Conservation (phyloP, 148 eudicot species). For the Talinum fruticosum region DNA sequence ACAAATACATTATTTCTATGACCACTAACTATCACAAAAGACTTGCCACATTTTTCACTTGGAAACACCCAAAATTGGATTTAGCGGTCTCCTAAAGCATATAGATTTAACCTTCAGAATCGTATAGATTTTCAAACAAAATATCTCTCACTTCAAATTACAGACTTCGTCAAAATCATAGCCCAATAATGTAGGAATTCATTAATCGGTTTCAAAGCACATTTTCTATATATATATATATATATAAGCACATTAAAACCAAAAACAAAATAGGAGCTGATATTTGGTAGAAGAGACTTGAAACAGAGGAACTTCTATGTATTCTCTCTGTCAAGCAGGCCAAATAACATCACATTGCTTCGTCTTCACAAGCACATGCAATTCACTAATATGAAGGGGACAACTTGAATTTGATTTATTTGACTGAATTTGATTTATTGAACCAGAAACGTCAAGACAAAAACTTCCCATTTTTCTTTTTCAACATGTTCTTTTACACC, state of each 20-base stretch:
- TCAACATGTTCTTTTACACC: not conserved
- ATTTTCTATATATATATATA: too few species aligned
- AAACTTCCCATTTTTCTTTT: not conserved
- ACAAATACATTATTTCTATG: not conserved
- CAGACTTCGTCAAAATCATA: not conserved
- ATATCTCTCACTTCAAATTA: not conserved
- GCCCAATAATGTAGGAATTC: not conserved
- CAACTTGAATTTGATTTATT: too few species aligned
- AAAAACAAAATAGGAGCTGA: too few species aligned
- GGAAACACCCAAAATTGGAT: not conserved
- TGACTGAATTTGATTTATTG: too few species aligned
- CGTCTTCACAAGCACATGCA: too few species aligned
- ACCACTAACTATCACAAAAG: not conserved
- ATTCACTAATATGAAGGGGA: too few species aligned
- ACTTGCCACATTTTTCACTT: not conserved
- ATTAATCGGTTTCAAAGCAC: too few species aligned
- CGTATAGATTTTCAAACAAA: not conserved
- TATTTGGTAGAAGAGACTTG: too few species aligned
- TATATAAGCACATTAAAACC: too few species aligned
- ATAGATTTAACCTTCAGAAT: not conserved
- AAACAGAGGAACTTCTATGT: too few species aligned
- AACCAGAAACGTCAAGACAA: conserved; percentile 6
- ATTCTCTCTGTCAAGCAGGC: too few species aligned
- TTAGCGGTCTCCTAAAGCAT: not conserved
- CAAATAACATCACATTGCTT: too few species aligned